Percentiles rank a stretch among this genome's conserved stretches.
phyloP scores from a whole-genome alignment of 2,329 filamentous ascomycete genomes.

The Decorospora gaudefroyi region DNA sequence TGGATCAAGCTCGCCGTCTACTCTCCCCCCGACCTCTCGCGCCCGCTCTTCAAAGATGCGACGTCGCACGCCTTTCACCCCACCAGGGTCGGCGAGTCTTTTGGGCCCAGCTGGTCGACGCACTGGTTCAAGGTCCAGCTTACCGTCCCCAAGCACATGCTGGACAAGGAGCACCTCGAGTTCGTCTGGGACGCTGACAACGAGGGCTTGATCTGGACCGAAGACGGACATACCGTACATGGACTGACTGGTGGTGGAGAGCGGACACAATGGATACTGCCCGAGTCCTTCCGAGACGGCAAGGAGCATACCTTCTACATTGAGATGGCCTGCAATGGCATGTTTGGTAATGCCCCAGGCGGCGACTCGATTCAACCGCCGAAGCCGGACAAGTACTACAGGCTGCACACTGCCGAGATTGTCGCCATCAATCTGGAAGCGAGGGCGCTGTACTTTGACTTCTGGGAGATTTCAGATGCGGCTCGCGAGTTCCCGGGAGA shows the following conservation, averaged over 20 bases:
- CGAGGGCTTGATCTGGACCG: constrained; percentile 91
- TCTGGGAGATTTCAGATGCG: constrained; percentile 93
- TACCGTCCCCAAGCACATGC: constrained; percentile 73
- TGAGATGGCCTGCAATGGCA: constrained; percentile 97
- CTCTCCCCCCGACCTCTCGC: constrained; percentile 75
- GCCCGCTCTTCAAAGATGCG: constrained; percentile 87
- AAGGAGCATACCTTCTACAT: constrained; percentile 90
- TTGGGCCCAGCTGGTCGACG: constrained; percentile 95
- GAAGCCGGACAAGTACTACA: constrained; percentile 79
- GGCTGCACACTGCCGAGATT: constrained; percentile 77
- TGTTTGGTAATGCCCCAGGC: constrained; percentile 91
- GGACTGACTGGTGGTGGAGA: constrained; percentile 90
- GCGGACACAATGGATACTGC: constrained; percentile 87
- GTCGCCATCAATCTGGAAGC: constrained; percentile 87
- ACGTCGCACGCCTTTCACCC: constrained; percentile 73
- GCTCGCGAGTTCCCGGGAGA: constrained; percentile 87
- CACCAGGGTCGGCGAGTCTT: constrained; percentile 74
- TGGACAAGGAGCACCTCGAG: constrained; percentile 80
- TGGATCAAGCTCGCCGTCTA: constrained; percentile 86
- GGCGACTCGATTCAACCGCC: constrained; percentile 90
- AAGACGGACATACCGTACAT: constrained; percentile 87
- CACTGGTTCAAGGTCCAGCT: constrained; percentile 93
- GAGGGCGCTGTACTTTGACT: constrained; percentile 82
- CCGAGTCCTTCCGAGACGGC: constrained; percentile 78
- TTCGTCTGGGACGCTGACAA: constrained; percentile 96